Conservation (phyloP, 2,329 filamentous ascomycete genomes). For the Aspergillus fructus region DNA sequence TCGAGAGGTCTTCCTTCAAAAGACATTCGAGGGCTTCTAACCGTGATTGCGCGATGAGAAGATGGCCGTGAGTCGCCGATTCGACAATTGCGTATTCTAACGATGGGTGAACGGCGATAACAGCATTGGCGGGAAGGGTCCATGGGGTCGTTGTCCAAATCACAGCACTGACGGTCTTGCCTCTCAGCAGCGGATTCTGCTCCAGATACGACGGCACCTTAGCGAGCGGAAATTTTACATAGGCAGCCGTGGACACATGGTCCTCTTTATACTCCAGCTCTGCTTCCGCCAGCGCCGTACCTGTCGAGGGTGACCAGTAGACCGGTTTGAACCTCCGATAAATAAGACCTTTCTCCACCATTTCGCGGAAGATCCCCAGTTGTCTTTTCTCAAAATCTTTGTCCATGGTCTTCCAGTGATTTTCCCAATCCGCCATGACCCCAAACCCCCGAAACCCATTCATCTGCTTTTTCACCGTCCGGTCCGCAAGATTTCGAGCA, state of each 20-base stretch:
- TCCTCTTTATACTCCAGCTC: conserved; percentile 65
- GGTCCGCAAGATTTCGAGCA: conserved; percentile 55
- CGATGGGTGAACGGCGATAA: conserved; percentile 76
- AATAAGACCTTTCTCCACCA: conserved; percentile 63
- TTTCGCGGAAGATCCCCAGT: conserved; percentile 58
- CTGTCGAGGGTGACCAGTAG: conserved; percentile 66
- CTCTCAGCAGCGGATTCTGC: conserved; percentile 40
- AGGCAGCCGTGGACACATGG: conserved; percentile 60
- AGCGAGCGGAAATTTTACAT: conserved; percentile 71
- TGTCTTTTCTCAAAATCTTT: conserved; percentile 61
- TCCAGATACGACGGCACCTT: conserved; percentile 47
- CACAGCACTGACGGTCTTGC: conserved; percentile 67
- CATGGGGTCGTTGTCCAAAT: conserved; percentile 99
- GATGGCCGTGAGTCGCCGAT: conserved; percentile 54
- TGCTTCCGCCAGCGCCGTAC: conserved; percentile 63
- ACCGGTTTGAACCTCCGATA: conserved; percentile 64
- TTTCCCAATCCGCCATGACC: conserved; percentile 65
- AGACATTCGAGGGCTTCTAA: conserved; percentile 57
- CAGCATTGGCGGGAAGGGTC: conserved; percentile 91
- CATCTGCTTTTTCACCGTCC: conserved; percentile 60
- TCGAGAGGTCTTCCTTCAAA: conserved; percentile 50
- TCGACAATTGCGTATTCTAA: conserved; percentile 71
- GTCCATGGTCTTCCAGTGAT: conserved; percentile 64
- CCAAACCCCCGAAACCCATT: conserved; percentile 59
- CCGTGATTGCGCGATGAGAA: conserved; percentile 72